Percentiles rank a stretch among this genome's conserved stretches.
These are phyloP conservation scores for Abelmoschus esculentus DNA, from an alignment of 345 rosid species.

Conservation along the genomic window DNA sequence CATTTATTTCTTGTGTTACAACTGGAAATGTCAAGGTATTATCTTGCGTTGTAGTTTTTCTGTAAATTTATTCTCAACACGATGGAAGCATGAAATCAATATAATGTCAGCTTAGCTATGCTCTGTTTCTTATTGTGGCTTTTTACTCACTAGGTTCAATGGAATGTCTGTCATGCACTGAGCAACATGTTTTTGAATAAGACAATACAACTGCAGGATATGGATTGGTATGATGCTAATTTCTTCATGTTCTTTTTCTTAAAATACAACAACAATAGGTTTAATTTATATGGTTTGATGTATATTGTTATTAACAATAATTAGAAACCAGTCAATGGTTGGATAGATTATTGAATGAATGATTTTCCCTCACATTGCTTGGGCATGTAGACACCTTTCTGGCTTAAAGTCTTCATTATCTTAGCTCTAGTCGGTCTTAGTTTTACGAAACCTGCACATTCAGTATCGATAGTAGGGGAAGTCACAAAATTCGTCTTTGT, in stretches of 20 bases:
- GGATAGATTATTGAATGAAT: constrained; percentile 1
- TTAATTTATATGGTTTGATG: neutral
- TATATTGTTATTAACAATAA: constrained; percentile 1
- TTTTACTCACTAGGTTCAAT: constrained; percentile 65
- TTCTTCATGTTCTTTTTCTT: constrained; percentile 17
- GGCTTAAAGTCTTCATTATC: neutral
- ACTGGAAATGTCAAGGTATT: constrained; percentile 94
- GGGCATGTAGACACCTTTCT: neutral
- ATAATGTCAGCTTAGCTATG: neutral
- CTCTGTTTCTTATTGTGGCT: constrained; percentile 12
- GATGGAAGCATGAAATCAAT: neutral
- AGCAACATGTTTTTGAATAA: constrained; percentile 78
- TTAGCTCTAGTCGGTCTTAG: neutral
- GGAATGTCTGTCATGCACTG: constrained; percentile 94
- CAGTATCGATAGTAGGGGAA: neutral
- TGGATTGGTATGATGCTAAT: constrained; percentile 63
- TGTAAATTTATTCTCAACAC: neutral
- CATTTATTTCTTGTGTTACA: constrained; percentile 91
- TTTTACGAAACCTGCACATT: neutral
- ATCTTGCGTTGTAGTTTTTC: neutral
- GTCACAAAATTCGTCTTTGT: constrained; percentile 11
- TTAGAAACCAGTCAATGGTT: neutral
- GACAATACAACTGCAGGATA: constrained; percentile 62
- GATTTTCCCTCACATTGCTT: neutral
- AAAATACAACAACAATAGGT: neutral